Base-by-base conservation (phyloP, 192 early-diverging fungal species). In the Coemansia sp. region DNA sequence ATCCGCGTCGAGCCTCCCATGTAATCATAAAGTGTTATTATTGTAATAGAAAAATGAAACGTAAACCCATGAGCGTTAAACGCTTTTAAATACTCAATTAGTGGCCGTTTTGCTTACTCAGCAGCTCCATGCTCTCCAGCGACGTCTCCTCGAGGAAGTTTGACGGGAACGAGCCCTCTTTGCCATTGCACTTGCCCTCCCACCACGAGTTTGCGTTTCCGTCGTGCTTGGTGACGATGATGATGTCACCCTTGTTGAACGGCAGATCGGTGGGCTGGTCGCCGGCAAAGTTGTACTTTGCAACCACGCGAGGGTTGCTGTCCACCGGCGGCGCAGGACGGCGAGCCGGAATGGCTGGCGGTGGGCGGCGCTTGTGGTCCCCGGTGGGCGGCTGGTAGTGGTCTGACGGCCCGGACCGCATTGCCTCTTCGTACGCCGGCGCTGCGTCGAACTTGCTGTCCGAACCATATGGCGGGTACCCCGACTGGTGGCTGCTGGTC, bases 191-290 rank as follows among this genome's bases (percentile, higher is more conserved):
- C 48, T 51, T 71, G 27, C 94, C 96, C 27, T 86, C 85, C 96
- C 95, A 98, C 96, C 96, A 98, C 54, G 62, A n/a, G 39, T 61
- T 29, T 7, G 27, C 19, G 66, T 94, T 92, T 68, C 93, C 88
- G 35, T 73, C 82, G 29, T 82, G 82, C 1, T 85, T 84, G 2
- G 86, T 50, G 12, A 98, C 86, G 3, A 82, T 86, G 68, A 98
- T 95, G 24, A 87, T 69, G 69, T 98, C 95, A 54, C 91, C 94
- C 66, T 88, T 89, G 63, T 82, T 86, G 71, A 98, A 98, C 16
- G 81, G 59, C 61, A 98, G 72, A 68, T 98, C 96, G 18, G 88
- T 93, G 6, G 82, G 69, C 65, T 92, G 83, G 61, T 93, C 85
- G 1, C 88, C 93, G 7, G 72, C 72, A 77, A 92, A 98, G 77